These are phyloP conservation scores for Corylus heterophylla DNA, from an alignment of 306 rosid species.

Conservation along the genomic window DNA sequence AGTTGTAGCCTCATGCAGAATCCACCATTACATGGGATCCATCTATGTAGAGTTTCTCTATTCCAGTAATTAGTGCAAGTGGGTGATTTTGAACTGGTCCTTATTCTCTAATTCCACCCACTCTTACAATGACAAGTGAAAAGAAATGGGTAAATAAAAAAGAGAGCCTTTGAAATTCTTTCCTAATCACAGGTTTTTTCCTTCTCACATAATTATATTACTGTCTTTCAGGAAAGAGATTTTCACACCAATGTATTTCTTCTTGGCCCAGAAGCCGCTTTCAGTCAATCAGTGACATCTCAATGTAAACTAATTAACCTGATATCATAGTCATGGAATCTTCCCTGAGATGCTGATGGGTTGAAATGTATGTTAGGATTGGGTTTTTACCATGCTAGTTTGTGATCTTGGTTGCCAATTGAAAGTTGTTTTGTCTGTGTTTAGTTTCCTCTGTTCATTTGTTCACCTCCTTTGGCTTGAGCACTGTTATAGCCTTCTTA, in stretches of 20 bases:
- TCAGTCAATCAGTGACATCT: slow-evolving; percentile 35
- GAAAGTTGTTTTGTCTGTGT: slow-evolving; percentile 29
- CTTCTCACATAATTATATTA: background rate
- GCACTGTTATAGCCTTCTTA: slow-evolving; percentile 10
- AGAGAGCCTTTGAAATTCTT: background rate
- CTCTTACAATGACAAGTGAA: background rate
- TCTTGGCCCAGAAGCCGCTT: slow-evolving; percentile 79
- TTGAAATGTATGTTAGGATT: slow-evolving; percentile 17
- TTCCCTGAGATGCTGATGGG: background rate
- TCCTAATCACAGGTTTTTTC: background rate
- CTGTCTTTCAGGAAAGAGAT: slow-evolving; percentile 72
- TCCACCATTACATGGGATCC: too few species aligned
- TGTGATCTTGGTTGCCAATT: background rate
- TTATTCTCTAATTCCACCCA: background rate
- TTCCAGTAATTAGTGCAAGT: background rate
- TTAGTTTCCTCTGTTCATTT: slow-evolving; percentile 9
- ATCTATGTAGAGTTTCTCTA: background rate
- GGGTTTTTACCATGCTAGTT: slow-evolving; percentile 13
- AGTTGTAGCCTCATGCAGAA: too few species aligned
- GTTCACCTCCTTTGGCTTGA: slow-evolving; percentile 10
- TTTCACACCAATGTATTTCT: slow-evolving; percentile 96
- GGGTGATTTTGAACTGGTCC: background rate
- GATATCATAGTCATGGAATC: slow-evolving; percentile 6
- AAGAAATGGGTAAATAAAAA: background rate
- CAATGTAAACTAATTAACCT: background rate